Conservation (phyloP, 441 rosid genomes). For the Euphorbia schlechtendalii region DNA sequence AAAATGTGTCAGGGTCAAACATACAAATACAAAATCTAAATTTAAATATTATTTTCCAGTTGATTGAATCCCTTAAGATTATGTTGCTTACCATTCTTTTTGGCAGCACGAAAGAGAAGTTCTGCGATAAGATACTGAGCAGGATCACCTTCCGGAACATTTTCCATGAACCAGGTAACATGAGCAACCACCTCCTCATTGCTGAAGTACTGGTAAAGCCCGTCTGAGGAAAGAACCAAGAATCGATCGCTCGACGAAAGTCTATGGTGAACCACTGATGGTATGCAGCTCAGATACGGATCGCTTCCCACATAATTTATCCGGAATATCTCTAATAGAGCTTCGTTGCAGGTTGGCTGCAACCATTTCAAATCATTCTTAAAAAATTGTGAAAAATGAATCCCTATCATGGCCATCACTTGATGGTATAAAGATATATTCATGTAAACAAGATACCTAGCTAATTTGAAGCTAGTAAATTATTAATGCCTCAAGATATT, state of each 20-base stretch:
- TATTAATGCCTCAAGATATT: background rate
- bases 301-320: constrained; percentile 64
- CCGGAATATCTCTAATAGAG: constrained; percentile 70
- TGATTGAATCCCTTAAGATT: background rate
- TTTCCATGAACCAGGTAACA: constrained; percentile 96
- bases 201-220: constrained; percentile 89
- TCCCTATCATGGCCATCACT: no score
- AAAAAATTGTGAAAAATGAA: no score
- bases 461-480: constrained; percentile 2
- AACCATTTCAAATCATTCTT: constrained; percentile 19
- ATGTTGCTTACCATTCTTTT: constrained; percentile 66
- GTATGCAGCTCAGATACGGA: constrained; percentile 76
- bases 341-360: constrained; percentile 86
- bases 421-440: no score
- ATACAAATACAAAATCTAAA: no score
- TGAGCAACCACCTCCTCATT: constrained; percentile 94
- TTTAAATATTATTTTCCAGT: no score
- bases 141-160: constrained; percentile 93
- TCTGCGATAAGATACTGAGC: constrained; percentile 93
- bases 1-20: no score
- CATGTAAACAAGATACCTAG: background rate
- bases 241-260: constrained; percentile 78
- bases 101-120: constrained; percentile 91
- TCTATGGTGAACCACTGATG: constrained; percentile 73
- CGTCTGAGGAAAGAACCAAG: constrained; percentile 88